Evolutionary conservation across 2,329 filamentous ascomycete species (phyloP), one percentile per base, ranked within the genome.

Genomic region (Aureobasidium pullulans): DNA sequence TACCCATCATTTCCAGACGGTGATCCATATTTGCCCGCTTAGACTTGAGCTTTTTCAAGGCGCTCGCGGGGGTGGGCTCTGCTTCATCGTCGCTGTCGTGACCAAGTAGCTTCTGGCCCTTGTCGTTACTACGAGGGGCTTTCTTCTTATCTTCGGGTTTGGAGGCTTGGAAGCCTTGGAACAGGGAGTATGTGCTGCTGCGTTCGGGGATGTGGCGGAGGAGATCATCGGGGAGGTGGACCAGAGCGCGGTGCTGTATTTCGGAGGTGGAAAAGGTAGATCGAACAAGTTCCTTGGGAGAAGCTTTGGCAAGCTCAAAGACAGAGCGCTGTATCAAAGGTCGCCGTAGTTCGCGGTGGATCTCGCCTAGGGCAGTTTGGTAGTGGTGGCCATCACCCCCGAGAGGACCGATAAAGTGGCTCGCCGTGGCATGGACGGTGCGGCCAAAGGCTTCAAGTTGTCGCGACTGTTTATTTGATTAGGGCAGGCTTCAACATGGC

Each of bases 161-260:
- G 64, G 86, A 92, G 49, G 93, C 94, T 75, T 96, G 87, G 73
- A 99, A 99, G 65, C 94, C 94, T 73, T 99, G 90, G 73, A 99
- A 97, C 46, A 99, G 80, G 42, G 92, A 96, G 76, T 96, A 99
- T 15, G 85, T 79, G 73, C 89, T 95, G 23, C 87, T 85, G 70
- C 87, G 83, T 62, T 96, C 90, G 66, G 94, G 94, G 53, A 96
- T 93, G 71, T 96, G 92, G 65, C 80, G 79, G 48, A 99, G 83
- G 66, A 99, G 82, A 63, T 96, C 92, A 74, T 99, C 93, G 52
- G 94, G 86, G 37, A 99, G 80, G 70, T 89, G 92, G 46, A 90
- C 86, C 59, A 97, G 77, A 49, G 94, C 94, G 65, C 94, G 89
- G 67, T 96, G 92, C 74, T 96, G 91, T 67, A 97, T 97, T 77